Evolutionary conservation across 805 yeast species (phyloP).

Genomic region (Pichia rugopelliculosa): DNA sequence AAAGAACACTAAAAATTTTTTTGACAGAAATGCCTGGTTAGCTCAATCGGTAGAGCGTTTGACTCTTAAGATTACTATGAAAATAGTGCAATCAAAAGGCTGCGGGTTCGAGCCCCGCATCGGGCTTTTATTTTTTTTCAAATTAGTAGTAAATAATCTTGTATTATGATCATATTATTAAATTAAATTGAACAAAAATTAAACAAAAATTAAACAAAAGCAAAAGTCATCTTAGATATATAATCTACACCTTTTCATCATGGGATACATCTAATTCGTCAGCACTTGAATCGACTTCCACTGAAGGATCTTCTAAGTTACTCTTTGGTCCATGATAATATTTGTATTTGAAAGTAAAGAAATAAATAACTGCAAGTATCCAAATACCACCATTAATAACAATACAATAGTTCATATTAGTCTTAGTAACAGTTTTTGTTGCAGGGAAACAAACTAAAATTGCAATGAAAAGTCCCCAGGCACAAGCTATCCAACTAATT

Average conservation of each 20-base stretch:
- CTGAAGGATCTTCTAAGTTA: conserved; percentile 13
- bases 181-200: not conserved
- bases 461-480: conserved; percentile 45
- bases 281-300: conserved; percentile 8
- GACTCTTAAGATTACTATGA: conserved; percentile 10
- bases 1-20: not conserved
- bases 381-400: conserved; percentile 29
- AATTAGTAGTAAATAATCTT: not conserved
- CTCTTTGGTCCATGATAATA: conserved; percentile 23
- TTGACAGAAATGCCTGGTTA: conserved; percentile 10
- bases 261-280: conserved; percentile 1
- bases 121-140: conserved; percentile 8
- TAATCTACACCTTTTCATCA: not conserved
- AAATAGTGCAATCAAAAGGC: conserved; percentile 9
- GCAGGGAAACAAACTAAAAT: conserved; percentile 55
- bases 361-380: conserved; percentile 20
- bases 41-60: conserved; percentile 18
- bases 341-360: conserved; percentile 20
- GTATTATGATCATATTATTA: too few relatives aligned
- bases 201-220: too few relatives aligned
- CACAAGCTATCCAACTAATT: conserved; percentile 38
- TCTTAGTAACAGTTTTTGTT: conserved; percentile 27
- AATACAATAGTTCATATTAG: conserved; percentile 31
- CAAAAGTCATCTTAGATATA: not conserved
- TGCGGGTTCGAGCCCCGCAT: conserved; percentile 16